These are phyloP conservation scores for Fimicolochytrium jonesii DNA, from an alignment of 192 early-diverging fungal genomes.

Conservation along the genomic window DNA sequence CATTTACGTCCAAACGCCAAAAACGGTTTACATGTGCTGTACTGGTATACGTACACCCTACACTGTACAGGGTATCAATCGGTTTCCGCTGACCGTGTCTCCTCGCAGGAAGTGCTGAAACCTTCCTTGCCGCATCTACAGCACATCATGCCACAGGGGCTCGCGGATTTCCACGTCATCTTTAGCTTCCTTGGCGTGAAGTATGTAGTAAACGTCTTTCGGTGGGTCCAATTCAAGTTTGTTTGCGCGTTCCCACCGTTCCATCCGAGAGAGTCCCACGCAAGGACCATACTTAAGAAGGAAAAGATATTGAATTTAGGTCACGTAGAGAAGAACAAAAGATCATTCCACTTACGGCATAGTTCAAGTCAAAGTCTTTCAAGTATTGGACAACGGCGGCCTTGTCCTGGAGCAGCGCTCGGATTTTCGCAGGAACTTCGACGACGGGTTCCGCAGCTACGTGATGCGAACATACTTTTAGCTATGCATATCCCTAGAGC, in stretches of 20 bases:
- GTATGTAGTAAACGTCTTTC: constrained; percentile 15
- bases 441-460: not conserved
- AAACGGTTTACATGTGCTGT: too few species aligned
- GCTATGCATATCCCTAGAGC: too few species aligned
- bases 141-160: constrained; percentile 25
- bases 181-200: constrained; percentile 1
- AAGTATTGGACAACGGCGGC: constrained; percentile 9
- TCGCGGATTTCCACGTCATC: constrained; percentile 18
- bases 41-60: not conserved
- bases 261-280: constrained; percentile 49
- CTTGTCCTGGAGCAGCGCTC: not conserved
- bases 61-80: not conserved
- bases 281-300: constrained; percentile 41
- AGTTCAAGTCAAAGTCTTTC: constrained; percentile 32
- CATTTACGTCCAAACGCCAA: too few species aligned
- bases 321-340: not conserved
- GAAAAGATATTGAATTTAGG: not conserved
- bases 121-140: not conserved
- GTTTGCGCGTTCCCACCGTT: constrained; percentile 52
- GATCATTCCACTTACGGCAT: constrained; percentile 7
- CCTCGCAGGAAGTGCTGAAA: not conserved
- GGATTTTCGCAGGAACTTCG: constrained; percentile 1
- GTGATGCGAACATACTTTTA: too few species aligned
- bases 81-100: not conserved
- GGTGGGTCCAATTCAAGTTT: constrained; percentile 47